Conservation (phyloP, 257 asterid species). For the Paulownia fortunei region DNA sequence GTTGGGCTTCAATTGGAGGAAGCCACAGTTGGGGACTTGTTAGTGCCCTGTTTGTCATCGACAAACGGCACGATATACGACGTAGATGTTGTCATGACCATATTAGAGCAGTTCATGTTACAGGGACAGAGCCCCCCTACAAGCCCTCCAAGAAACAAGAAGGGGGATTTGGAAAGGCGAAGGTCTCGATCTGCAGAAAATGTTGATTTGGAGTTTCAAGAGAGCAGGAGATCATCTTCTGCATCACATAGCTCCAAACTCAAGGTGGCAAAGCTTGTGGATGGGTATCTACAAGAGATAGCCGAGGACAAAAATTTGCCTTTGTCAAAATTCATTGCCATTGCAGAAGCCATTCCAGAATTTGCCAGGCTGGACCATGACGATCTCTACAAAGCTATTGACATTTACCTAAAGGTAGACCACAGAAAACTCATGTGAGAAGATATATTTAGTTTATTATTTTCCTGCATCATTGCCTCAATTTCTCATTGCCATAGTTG, state of each 20-base stretch:
- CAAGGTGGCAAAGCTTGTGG: slow-evolving; percentile 85
- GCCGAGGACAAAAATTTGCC: slow-evolving; percentile 62
- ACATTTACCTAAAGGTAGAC: slow-evolving; percentile 83
- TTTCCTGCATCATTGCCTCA: not conserved
- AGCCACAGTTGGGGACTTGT: slow-evolving; percentile 67
- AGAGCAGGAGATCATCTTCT: slow-evolving; percentile 80
- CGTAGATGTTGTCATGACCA: slow-evolving; percentile 64
- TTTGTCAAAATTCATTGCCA: slow-evolving; percentile 59
- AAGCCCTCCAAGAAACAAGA: slow-evolving; percentile 67
- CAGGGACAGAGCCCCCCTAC: slow-evolving; percentile 78
- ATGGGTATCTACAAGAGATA: slow-evolving; percentile 73
- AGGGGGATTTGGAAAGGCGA: slow-evolving; percentile 60
- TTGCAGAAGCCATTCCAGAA: slow-evolving; percentile 78
- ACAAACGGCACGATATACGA: slow-evolving; percentile 47
- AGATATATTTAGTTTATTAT: not conserved
- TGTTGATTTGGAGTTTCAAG: slow-evolving; percentile 70
- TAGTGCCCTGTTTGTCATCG: slow-evolving; percentile 55
- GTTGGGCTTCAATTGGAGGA: slow-evolving; percentile 80
- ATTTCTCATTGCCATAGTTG: no score
- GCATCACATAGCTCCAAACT: slow-evolving; percentile 77
- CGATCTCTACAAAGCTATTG: slow-evolving; percentile 85
- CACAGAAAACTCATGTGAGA: not conserved
- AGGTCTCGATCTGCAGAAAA: slow-evolving; percentile 87
- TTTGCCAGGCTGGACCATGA: slow-evolving; percentile 85
- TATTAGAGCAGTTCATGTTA: slow-evolving; percentile 72